Evolutionary conservation across 352 stramenopile species (phyloP).

Genomic region (Peronospora destructor): DNA sequence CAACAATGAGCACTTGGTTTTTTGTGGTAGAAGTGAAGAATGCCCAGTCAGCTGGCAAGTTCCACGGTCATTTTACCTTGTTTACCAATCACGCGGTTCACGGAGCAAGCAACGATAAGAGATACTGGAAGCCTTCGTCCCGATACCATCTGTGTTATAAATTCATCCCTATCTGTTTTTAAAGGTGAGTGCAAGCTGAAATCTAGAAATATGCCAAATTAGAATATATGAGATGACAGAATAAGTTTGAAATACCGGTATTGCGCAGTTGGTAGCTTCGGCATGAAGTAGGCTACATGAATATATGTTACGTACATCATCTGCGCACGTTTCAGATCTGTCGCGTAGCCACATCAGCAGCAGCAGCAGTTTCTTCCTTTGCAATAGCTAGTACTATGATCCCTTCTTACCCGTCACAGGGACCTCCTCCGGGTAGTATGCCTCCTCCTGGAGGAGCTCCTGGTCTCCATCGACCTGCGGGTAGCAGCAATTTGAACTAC

Average conservation of each 20-base stretch:
- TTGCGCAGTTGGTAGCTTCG: background rate
- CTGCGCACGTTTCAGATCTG: background rate
- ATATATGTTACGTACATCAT: background rate
- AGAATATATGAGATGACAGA: too few species aligned
- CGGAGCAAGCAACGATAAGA: constrained; percentile 59
- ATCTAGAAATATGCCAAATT: too few species aligned
- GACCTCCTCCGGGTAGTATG: constrained; percentile 20
- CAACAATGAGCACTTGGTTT: constrained; percentile 55
- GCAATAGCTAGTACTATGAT: constrained; percentile 10
- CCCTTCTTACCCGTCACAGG: constrained; percentile 26
- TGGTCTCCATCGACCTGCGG: constrained; percentile 19
- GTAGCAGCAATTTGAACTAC: constrained; percentile 58
- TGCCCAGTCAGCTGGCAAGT: constrained; percentile 54
- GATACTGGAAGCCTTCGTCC: constrained; percentile 23
- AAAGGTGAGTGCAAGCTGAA: too few species aligned
- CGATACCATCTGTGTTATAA: background rate
- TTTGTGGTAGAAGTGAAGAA: constrained; percentile 56
- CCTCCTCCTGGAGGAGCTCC: constrained; percentile 13
- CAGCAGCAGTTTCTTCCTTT: background rate
- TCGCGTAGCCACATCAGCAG: background rate
- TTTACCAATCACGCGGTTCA: constrained; percentile 62
- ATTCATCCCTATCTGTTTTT: too few species aligned
- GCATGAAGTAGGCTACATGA: background rate
- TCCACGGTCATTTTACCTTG: constrained; percentile 51
- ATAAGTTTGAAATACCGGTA: too few species aligned